Conservation (phyloP, 2,329 filamentous ascomycete species). For the Ceratocystis cacaofunesta region DNA sequence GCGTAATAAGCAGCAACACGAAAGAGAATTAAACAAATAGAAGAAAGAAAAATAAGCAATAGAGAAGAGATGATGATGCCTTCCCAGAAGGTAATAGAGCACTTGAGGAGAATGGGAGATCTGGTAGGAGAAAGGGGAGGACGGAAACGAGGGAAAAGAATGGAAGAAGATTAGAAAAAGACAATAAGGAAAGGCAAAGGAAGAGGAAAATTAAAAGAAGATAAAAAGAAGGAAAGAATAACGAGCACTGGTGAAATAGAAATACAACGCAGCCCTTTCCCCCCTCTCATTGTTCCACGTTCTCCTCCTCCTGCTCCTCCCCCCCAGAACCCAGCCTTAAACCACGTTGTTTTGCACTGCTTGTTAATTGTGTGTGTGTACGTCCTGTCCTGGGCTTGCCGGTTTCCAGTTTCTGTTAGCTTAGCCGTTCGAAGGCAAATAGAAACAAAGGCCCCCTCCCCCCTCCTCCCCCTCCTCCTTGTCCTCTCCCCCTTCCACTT, state of each 20-base stretch:
- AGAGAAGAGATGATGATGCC: not conserved
- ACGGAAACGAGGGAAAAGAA: not conserved
- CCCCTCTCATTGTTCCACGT: not conserved
- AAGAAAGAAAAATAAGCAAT: conserved; percentile 1
- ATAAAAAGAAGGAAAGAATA: not conserved
- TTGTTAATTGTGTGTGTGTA: too few species aligned
- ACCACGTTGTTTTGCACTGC: not conserved
- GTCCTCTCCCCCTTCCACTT: not conserved
- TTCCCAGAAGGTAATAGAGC: conserved; percentile 6
- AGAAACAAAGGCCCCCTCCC: not conserved
- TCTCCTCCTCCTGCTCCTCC: not conserved
- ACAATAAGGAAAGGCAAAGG: not conserved
- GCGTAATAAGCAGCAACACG: not conserved
- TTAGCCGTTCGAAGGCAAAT: not conserved
- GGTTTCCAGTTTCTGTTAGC: not conserved
- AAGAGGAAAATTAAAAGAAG: not conserved
- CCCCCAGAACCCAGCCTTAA: not conserved
- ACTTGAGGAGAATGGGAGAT: not conserved
- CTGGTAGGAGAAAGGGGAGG: not conserved
- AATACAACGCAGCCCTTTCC: not conserved
- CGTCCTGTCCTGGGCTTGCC: not conserved
- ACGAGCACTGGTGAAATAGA: conserved; percentile 4
- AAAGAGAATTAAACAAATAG: not conserved
- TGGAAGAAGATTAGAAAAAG: not conserved
- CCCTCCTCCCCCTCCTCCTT: not conserved